phyloP scores from a whole-genome alignment of 2,329 filamentous ascomycete species.

The Trichoderma arundinaceum region DNA sequence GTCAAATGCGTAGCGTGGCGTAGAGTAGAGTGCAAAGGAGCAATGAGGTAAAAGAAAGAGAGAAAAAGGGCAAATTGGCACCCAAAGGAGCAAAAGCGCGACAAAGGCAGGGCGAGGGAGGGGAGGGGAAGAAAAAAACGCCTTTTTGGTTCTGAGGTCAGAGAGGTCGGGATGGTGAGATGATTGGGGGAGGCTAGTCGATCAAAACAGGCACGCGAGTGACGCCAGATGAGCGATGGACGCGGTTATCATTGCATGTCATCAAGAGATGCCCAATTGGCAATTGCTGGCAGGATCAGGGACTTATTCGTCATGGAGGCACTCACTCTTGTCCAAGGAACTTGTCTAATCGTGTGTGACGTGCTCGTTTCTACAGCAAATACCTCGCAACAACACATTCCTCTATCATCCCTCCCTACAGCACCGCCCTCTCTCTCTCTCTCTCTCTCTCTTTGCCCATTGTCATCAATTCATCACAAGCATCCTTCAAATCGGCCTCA shows the following conservation, averaged over 20 bases:
- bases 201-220: neutral
- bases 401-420: neutral
- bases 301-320: no score
- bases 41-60: neutral
- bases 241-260: no score
- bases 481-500: neutral
- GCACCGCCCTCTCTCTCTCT: no score
- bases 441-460: no score
- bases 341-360: no score
- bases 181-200: neutral
- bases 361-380: no score
- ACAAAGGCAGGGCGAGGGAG: neutral
- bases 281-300: no score
- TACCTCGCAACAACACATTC: neutral
- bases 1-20: neutral
- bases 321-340: no score
- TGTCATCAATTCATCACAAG: neutral
- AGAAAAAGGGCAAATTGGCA: neutral
- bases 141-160: neutral
- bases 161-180: neutral
- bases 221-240: slow-evolving; percentile 1
- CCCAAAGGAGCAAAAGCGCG: neutral
- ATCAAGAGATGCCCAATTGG: no score
- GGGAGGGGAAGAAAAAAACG: neutral
- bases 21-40: neutral